Base-by-base conservation (phyloP, 352 stramenopile species). In the Hyphochytrium catenoides region DNA sequence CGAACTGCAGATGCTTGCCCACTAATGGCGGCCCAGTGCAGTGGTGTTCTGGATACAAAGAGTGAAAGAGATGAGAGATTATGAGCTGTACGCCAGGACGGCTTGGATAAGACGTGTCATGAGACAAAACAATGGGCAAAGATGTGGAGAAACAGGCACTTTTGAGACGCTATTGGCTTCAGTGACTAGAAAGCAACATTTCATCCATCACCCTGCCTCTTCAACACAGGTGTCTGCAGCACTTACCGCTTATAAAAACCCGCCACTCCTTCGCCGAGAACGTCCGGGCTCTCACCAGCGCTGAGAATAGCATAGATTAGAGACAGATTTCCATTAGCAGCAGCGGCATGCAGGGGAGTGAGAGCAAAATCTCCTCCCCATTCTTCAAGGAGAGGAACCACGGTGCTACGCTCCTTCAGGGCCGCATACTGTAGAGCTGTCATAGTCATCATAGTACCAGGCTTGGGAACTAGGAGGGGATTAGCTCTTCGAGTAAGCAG, bases 21-120 rank as follows among this genome's bases (percentile, higher is more conserved):
- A 19, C 51, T 70, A 18, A 76, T 70, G 1, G 61, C 60, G 20
- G 50, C 62, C 62, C 62, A 76, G 31, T 79, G 65, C 20, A 79
- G 41, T 19, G 65, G 62, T 4, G 65, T 79, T 12, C 61, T 60
- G 14, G 59, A 61, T n/a, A n/a, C n/a, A n/a, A n/a, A n/a, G n/a
- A n/a, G n/a, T n/a, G n/a, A n/a, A n/a, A n/a, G n/a, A n/a, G n/a
- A n/a, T n/a, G n/a, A n/a, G n/a, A n/a, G n/a, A n/a, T n/a, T n/a
- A n/a, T n/a, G n/a, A n/a, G n/a, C n/a, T n/a, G n/a, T n/a, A n/a
- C n/a, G n/a, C n/a, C n/a, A n/a, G n/a, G n/a, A n/a, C n/a, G n/a
- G n/a, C n/a, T n/a, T n/a, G n/a, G n/a, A n/a, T n/a, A n/a, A n/a
- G n/a, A n/a, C n/a, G n/a, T n/a, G n/a, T n/a, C n/a, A n/a, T n/a